Evolutionary conservation across 805 yeast species (phyloP).

Genomic region (Kazachstania bromeliacearum): DNA sequence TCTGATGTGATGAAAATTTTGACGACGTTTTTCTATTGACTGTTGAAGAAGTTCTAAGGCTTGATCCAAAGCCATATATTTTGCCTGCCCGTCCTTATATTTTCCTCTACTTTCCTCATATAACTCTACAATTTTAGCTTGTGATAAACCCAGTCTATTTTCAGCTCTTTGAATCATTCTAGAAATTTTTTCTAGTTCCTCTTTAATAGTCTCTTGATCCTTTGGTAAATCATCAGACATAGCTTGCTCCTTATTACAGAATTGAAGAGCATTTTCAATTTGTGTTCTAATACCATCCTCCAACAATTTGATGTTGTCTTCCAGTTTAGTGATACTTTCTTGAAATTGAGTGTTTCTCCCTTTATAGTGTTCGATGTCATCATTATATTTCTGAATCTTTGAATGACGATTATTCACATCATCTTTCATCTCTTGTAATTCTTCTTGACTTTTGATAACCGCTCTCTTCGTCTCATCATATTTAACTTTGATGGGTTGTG

Average conservation of each 20-base stretch:
- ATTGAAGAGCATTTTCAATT: constrained; percentile 28
- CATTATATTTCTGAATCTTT: constrained; percentile 17
- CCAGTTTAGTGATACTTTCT: constrained; percentile 8
- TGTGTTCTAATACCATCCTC: constrained; percentile 25
- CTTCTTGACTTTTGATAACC: constrained; percentile 6
- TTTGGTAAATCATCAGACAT: constrained; percentile 32
- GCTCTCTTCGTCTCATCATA: constrained; percentile 13
- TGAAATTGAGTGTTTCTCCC: constrained; percentile 13
- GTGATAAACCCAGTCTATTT: constrained; percentile 41
- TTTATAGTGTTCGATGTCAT: constrained; percentile 20
- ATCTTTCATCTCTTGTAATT: constrained; percentile 12
- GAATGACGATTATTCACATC: constrained; percentile 10
- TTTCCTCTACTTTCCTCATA: constrained; percentile 37
- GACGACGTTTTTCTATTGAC: constrained; percentile 37
- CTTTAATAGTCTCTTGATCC: constrained; percentile 39
- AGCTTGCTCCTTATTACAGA: constrained; percentile 43
- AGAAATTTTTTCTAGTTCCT: constrained; percentile 40
- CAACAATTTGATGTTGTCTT: constrained; percentile 23
- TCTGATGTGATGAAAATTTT: constrained; percentile 34
- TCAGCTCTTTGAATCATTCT: constrained; percentile 44
- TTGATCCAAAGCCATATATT: constrained; percentile 30
- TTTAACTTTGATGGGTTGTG: constrained; percentile 12
- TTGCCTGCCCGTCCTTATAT: constrained; percentile 35
- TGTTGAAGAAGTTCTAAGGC: constrained; percentile 27
- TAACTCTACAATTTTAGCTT: constrained; percentile 44